Evolutionary conservation across 1,139 yeast genomes (phyloP).

Genomic region (Blastobotrys capitulatus): DNA sequence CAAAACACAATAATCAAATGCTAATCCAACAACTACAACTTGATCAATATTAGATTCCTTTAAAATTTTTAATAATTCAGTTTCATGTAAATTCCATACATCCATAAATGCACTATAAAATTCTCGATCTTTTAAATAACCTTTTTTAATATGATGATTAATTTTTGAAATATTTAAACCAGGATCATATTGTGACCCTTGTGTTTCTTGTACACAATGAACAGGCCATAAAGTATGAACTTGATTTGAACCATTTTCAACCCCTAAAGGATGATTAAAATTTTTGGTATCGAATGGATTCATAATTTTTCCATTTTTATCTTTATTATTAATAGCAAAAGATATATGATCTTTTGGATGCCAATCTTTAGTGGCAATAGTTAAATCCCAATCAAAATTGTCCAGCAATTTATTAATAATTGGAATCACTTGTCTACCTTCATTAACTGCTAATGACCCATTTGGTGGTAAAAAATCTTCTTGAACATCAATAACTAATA

Average conservation of each 20-base stretch:
- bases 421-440: constrained; percentile 57
- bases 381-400: constrained; percentile 49
- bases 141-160: constrained; percentile 53
- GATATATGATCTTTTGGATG: constrained; percentile 76
- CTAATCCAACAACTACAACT: constrained; percentile 75
- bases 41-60: constrained; percentile 44
- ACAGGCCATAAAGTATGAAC: constrained; percentile 76
- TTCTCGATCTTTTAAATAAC: constrained; percentile 65
- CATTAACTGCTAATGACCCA: constrained; percentile 69
- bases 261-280: constrained; percentile 47
- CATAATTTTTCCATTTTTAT: too few relatives aligned
- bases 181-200: constrained; percentile 60
- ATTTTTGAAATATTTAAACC: constrained; percentile 35
- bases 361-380: constrained; percentile 83
- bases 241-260: constrained; percentile 19
- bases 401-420: constrained; percentile 42
- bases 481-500: constrained; percentile 4
- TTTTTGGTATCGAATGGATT: constrained; percentile 49
- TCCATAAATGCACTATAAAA: constrained; percentile 89
- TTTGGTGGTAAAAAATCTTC: constrained; percentile 73
- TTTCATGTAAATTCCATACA: constrained; percentile 64
- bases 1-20: constrained; percentile 80
- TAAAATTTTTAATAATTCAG: constrained; percentile 55
- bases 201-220: constrained; percentile 71
- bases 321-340: constrained; percentile 77